phyloP scores from a whole-genome alignment of 305 asterid species.

The Fraxinus velutina region DNA sequence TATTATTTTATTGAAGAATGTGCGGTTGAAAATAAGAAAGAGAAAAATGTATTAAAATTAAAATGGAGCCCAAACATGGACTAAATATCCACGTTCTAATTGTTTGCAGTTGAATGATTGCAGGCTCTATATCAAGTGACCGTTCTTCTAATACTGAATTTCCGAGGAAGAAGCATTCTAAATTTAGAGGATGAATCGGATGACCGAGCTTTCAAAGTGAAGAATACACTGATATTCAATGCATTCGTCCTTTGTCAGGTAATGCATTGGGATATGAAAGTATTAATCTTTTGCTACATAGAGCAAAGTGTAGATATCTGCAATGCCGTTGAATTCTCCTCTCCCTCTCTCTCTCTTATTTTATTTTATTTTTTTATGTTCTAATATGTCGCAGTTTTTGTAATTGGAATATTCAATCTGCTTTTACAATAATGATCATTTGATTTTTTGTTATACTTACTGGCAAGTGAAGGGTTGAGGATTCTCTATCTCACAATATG shows the following conservation, averaged over 20 bases:
- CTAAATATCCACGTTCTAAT: background rate
- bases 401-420: background rate
- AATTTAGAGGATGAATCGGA: slow-evolving; percentile 32
- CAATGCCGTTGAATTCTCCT: background rate
- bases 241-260: slow-evolving; percentile 51
- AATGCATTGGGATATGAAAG: background rate
- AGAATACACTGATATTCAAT: slow-evolving; percentile 50
- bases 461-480: background rate
- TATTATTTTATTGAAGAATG: background rate
- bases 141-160: slow-evolving; percentile 48
- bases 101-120: slow-evolving; percentile 10
- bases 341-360: background rate
- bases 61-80: background rate
- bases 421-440: background rate
- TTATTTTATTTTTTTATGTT: too few relatives aligned
- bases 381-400: background rate
- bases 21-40: background rate
- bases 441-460: background rate
- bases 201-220: slow-evolving; percentile 35
- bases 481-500: background rate
- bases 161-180: slow-evolving; percentile 39
- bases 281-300: background rate
- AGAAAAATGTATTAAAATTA: background rate
- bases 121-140: slow-evolving; percentile 57
- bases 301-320: background rate